Conservation (phyloP, 306 rosid genomes). For the Ochetophila trinervis region DNA sequence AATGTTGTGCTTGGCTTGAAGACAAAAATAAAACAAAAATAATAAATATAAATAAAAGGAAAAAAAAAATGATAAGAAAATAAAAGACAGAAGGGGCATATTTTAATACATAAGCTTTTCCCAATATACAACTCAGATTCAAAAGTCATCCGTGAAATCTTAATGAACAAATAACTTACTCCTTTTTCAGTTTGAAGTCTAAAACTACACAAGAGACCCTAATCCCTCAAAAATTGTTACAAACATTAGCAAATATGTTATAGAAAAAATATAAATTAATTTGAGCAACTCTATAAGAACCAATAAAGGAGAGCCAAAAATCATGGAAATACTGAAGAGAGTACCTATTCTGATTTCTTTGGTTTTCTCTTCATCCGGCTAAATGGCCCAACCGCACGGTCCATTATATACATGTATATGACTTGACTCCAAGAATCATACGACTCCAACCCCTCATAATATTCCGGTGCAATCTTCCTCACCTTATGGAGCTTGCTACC, state of each 20-base stretch:
- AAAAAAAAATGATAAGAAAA: neutral
- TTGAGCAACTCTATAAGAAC: constrained; percentile 11
- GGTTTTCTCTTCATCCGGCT: constrained; percentile 85
- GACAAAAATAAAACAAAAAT: too few species aligned
- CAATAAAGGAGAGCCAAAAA: neutral
- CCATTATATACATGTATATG: constrained; percentile 78
- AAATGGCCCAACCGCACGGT: constrained; percentile 77
- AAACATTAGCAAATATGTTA: constrained; percentile 12
- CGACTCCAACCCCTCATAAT: constrained; percentile 50
- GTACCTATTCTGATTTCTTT: constrained; percentile 50
- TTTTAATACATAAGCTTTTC: neutral
- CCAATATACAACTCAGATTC: neutral
- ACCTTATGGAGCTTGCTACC: constrained; percentile 85
- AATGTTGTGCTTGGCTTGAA: too few species aligned
- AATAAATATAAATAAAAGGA: too few species aligned
- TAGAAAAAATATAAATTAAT: neutral
- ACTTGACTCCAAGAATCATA: constrained; percentile 84
- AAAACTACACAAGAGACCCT: constrained; percentile 29
- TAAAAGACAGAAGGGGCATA: neutral
- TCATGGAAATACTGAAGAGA: constrained; percentile 12
- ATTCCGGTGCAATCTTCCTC: constrained; percentile 83
- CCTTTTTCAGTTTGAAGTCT: constrained; percentile 20
- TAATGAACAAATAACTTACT: constrained; percentile 25
- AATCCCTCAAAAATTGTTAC: constrained; percentile 20
- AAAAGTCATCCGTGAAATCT: constrained; percentile 1